Evolutionary conservation across 345 rosid genomes (phyloP).

Genomic region (Salix udensis): DNA sequence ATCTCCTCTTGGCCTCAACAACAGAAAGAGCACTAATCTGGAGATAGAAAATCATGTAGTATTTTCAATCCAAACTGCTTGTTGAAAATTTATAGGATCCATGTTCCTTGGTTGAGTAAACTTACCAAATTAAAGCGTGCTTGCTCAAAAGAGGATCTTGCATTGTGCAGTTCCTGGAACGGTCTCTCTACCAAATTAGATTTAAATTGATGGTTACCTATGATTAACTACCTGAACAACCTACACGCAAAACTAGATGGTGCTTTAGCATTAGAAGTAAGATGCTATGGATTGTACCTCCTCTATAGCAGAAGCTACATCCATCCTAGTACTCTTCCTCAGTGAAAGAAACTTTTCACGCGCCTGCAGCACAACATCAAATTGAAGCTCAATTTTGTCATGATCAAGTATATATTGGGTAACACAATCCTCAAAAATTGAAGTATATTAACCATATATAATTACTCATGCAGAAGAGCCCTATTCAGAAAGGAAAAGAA

Average conservation of each 20-base stretch:
- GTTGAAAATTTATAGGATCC: background rate
- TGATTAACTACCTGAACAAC: constrained; percentile 16
- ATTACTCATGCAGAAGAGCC: background rate
- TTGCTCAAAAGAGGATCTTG: constrained; percentile 64
- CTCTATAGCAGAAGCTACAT: constrained; percentile 58
- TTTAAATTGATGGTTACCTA: constrained; percentile 27
- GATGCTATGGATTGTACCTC: constrained; percentile 45
- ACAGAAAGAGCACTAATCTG: constrained; percentile 66
- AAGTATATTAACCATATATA: constrained; percentile 1
- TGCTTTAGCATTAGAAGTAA: constrained; percentile 6
- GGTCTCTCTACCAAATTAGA: constrained; percentile 49
- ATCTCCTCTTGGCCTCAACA: constrained; percentile 66
- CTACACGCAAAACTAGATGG: constrained; percentile 10
- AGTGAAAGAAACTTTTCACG: constrained; percentile 75
- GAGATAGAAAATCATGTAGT: constrained; percentile 15
- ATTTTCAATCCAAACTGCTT: background rate
- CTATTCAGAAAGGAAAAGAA: no score
- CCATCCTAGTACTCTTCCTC: constrained; percentile 68
- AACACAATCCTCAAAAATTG: background rate
- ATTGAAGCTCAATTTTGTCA: constrained; percentile 14
- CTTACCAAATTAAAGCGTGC: constrained; percentile 68
- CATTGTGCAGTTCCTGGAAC: constrained; percentile 63
- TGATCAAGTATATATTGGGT: background rate
- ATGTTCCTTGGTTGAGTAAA: background rate
- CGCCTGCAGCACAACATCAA: constrained; percentile 42